Conservation (phyloP, 495 filamentous ascomycete species). For the Penicillium bovifimosum region DNA sequence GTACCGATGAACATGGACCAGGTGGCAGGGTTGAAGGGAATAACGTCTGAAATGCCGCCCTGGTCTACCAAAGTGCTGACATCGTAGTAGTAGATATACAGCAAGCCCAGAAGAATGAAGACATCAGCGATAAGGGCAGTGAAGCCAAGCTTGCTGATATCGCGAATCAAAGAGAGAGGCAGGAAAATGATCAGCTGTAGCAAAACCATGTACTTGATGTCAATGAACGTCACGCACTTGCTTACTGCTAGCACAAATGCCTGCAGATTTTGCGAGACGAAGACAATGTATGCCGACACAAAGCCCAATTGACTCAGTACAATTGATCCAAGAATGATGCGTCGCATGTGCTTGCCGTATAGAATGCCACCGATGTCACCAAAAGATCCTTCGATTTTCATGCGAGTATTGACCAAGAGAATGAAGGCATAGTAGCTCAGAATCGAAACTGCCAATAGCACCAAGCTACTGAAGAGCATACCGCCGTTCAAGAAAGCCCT, state of each 20-base stretch:
- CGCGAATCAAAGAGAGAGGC: slow-evolving; percentile 85
- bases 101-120: slow-evolving; percentile 86
- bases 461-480: slow-evolving; percentile 92
- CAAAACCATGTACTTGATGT: slow-evolving; percentile 82
- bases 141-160: slow-evolving; percentile 90
- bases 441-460: slow-evolving; percentile 74
- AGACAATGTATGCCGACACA: slow-evolving; percentile 96
- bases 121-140: slow-evolving; percentile 88
- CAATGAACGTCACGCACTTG: slow-evolving; percentile 71
- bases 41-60: slow-evolving; percentile 77
- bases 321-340: slow-evolving; percentile 81
- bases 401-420: slow-evolving; percentile 76
- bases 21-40: slow-evolving; percentile 74
- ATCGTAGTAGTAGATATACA: slow-evolving; percentile 96
- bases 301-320: slow-evolving; percentile 94
- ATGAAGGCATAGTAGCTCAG: slow-evolving; percentile 97
- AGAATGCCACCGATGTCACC: slow-evolving; percentile 91
- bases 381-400: slow-evolving; percentile 82
- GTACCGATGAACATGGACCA: slow-evolving; percentile 99
- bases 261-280: slow-evolving; percentile 91
- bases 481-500: slow-evolving; percentile 91
- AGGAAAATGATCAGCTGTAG: slow-evolving; percentile 92
- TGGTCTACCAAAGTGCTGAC: slow-evolving; percentile 71
- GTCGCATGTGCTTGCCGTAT: slow-evolving; percentile 86
- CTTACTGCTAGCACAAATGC: slow-evolving; percentile 85